phyloP scores from a whole-genome alignment of 2,329 filamentous ascomycete genomes.

The Apiospora sp. region DNA sequence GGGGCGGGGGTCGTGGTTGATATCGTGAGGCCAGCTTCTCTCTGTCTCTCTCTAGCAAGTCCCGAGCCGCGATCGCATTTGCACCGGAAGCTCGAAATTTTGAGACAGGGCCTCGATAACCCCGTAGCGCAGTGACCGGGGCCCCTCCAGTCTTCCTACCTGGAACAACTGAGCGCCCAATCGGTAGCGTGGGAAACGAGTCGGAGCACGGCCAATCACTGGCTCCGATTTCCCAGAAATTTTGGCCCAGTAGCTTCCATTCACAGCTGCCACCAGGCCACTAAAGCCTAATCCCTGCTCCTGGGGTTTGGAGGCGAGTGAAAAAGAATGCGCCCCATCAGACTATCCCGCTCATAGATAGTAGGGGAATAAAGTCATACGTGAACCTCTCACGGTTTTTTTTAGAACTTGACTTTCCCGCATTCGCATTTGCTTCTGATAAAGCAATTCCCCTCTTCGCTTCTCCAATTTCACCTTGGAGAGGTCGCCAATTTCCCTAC shows the following conservation, averaged over 20 bases:
- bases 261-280: background rate
- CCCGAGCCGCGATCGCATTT: conserved; percentile 6
- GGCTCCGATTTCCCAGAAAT: conserved; percentile 21
- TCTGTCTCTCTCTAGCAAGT: background rate
- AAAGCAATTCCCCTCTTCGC: conserved; percentile 23
- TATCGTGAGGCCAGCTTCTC: background rate
- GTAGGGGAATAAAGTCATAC: conserved; percentile 14
- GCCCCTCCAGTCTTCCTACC: background rate
- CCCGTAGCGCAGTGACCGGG: conserved; percentile 12
- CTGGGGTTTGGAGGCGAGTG: conserved; percentile 23
- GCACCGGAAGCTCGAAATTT: conserved; percentile 16
- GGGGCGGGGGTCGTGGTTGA: background rate
- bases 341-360: background rate
- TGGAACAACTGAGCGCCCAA: conserved; percentile 2
- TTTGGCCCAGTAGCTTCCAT: conserved; percentile 21
- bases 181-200: background rate
- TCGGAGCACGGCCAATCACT: conserved; percentile 22
- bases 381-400: conserved; percentile 25
- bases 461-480: conserved; percentile 31
- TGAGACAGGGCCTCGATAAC: conserved; percentile 2
- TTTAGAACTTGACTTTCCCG: background rate
- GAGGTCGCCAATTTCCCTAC: background rate
- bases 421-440: background rate
- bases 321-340: conserved; percentile 25
- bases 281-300: conserved; percentile 22